These are phyloP conservation scores for Gossypium lobatum DNA, from an alignment of 441 rosid genomes.

Conservation along the genomic window DNA sequence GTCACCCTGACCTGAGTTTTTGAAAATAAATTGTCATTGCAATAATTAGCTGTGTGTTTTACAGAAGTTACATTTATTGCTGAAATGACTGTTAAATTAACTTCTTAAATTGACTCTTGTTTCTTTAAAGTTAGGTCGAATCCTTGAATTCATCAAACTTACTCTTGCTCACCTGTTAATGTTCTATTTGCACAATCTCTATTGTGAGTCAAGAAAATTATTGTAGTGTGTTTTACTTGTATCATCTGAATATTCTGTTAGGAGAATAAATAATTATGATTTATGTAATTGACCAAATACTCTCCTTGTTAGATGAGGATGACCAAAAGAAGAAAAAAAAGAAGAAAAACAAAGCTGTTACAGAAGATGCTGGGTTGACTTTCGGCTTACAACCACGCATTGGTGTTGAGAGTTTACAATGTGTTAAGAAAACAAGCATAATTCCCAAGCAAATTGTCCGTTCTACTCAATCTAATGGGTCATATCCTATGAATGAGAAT, in stretches of 20 bases:
- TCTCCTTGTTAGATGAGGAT: conserved; percentile 54
- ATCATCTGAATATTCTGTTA: not conserved
- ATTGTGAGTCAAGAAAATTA: not conserved
- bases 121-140: not conserved
- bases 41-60: not conserved
- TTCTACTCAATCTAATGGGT: conserved; percentile 37
- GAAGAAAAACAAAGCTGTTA: conserved; percentile 50
- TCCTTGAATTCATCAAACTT: not conserved
- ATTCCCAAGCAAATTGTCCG: conserved; percentile 30
- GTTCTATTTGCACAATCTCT: conserved; percentile 2
- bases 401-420: conserved; percentile 41
- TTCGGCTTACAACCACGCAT: conserved; percentile 38
- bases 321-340: conserved; percentile 76
- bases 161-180: not conserved
- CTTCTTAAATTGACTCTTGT: not conserved
- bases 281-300: not conserved
- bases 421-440: conserved; percentile 47
- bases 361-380: conserved; percentile 36
- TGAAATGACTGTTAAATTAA: conserved; percentile 9
- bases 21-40: not conserved
- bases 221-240: not conserved
- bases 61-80: not conserved
- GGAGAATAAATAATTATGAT: conserved; percentile 1
- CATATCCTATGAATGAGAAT: conserved; percentile 39
- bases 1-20: not conserved